Conservation (phyloP, 176 grass and related monocot genomes). For the Triticum turgidum region DNA sequence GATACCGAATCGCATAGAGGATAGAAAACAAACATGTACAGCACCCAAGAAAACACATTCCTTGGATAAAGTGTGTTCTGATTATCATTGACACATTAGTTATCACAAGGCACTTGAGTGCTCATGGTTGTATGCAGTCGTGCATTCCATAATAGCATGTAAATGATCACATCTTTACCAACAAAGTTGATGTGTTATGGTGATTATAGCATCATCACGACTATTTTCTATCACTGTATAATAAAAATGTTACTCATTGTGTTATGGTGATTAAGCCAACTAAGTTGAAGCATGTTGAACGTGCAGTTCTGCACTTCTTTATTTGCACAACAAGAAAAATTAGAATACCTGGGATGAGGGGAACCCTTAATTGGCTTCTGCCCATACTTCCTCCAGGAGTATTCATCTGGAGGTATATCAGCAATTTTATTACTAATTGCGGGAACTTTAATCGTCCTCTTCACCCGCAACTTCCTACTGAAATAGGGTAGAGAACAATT, state of each 20-base stretch:
- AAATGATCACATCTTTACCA: not conserved
- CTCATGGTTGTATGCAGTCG: conserved; percentile 9
- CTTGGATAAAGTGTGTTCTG: not conserved
- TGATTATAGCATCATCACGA: conserved; percentile 14
- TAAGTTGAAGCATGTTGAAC: too few relatives aligned
- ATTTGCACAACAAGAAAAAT: not conserved
- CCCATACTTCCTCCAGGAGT: conserved; percentile 98
- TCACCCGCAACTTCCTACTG: conserved; percentile 77
- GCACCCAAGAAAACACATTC: conserved; percentile 19
- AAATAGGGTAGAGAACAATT: not conserved
- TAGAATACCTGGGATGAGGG: conserved; percentile 84
- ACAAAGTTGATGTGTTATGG: not conserved
- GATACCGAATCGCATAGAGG: conserved; percentile 7
- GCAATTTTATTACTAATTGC: conserved; percentile 96
- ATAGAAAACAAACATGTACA: conserved; percentile 33
- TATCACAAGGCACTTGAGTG: conserved; percentile 34
- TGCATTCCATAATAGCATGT: not conserved
- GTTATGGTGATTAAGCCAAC: too few relatives aligned
- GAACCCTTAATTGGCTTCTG: conserved; percentile 99
- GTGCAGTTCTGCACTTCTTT: not conserved
- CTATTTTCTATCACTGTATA: not conserved
- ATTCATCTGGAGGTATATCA: conserved; percentile 94
- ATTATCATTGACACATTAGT: conserved; percentile 23
- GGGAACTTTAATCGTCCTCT: conserved; percentile 92
- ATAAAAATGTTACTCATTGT: not conserved